phyloP scores from a whole-genome alignment of 2,329 filamentous ascomycete species.

The Sporothrix schenckii region DNA sequence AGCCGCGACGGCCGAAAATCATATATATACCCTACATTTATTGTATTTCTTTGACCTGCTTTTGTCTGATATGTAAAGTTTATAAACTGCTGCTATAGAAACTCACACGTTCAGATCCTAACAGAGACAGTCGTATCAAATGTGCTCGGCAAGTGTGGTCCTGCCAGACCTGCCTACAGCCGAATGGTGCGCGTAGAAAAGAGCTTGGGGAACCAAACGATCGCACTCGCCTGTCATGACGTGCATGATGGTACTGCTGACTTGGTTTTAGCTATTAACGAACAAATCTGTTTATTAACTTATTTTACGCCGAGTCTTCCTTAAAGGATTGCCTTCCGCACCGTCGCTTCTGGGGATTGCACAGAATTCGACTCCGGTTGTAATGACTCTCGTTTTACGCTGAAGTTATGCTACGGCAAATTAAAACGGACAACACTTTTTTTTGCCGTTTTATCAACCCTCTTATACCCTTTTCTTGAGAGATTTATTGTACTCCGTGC shows the following conservation, averaged over 20 bases:
- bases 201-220: neutral
- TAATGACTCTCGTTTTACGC: too few relatives aligned
- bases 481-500: too few relatives aligned
- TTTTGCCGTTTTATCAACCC: too few relatives aligned
- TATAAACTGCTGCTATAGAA: conserved; percentile 5
- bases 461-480: too few relatives aligned
- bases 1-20: neutral
- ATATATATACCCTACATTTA: neutral
- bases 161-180: neutral
- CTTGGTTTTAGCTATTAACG: neutral
- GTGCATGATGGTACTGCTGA: neutral
- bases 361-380: neutral
- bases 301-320: neutral
- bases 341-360: neutral
- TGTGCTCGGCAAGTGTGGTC: neutral
- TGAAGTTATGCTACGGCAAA: neutral
- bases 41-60: neutral
- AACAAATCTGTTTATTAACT: too few relatives aligned
- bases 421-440: too few relatives aligned
- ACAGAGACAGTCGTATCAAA: neutral
- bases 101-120: neutral
- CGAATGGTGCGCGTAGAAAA: neutral
- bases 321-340: neutral
- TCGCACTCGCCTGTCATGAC: neutral
- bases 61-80: neutral